These are phyloP conservation scores for Lagenaria siceraria DNA, from an alignment of 306 rosid genomes.

Conservation along the genomic window DNA sequence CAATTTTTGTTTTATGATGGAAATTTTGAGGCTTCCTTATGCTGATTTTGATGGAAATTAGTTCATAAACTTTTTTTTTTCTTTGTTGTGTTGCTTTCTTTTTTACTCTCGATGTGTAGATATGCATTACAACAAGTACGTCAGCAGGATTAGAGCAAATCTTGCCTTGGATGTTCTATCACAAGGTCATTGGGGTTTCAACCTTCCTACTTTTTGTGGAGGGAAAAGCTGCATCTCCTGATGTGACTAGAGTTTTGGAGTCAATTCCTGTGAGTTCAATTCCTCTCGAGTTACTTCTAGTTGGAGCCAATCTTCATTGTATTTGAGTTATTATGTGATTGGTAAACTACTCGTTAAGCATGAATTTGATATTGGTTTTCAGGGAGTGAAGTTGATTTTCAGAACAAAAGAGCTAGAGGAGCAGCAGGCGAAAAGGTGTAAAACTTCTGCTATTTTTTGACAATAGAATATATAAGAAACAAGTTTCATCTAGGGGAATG, in stretches of 20 bases:
- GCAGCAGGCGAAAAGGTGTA: constrained; percentile 81
- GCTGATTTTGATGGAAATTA: not conserved
- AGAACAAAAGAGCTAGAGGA: constrained; percentile 91
- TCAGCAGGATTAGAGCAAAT: constrained; percentile 95
- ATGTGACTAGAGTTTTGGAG: constrained; percentile 60
- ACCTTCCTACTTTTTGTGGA: constrained; percentile 81
- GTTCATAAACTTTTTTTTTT: not conserved
- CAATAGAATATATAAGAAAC: not conserved
- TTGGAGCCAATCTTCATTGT: not conserved
- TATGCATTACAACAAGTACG: constrained; percentile 76
- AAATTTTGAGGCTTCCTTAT: not conserved
- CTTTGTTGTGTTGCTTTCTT: not conserved
- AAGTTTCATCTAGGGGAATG: not conserved
- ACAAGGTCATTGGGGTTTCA: constrained; percentile 77
- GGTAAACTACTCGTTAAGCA: not conserved
- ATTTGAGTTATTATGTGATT: constrained; percentile 1
- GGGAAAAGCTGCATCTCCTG: constrained; percentile 88
- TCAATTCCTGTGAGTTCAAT: constrained; percentile 72
- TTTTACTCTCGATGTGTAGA: constrained; percentile 25
- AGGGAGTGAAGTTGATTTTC: constrained; percentile 91
- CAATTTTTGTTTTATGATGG: not conserved
- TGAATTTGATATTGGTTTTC: constrained; percentile 12
- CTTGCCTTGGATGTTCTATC: constrained; percentile 97
- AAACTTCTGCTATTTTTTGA: constrained; percentile 8
- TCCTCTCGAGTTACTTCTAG: not conserved